Base-by-base conservation (phyloP, 768 basidiomycete genomes). In the Suillus variegatus region DNA sequence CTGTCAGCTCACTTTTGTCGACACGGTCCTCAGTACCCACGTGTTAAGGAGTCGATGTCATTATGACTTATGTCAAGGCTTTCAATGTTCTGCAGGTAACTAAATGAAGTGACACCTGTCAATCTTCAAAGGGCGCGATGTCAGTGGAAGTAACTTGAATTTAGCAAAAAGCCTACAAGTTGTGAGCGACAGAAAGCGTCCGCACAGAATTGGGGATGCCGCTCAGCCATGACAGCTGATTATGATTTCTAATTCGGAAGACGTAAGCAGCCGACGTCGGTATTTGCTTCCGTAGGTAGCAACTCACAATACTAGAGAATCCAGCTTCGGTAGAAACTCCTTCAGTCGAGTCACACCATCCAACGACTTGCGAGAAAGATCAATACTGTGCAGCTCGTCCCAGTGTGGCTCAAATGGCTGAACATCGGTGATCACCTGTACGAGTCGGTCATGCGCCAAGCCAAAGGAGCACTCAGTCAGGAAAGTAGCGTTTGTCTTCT, bases 381-480 rank as follows among this genome's bases (percentile, higher is more conserved):
- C 90, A 69, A 99, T 88, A 32, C 80, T 77, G 64, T 72, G 81
- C 65, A 99, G 78, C 47, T 85, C 82, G 71, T 98, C 96, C 97
- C 97, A 99, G 73, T 93, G 84, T 28, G 96, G 95, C 73, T 95
- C 94, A 76, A 93, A 97, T 22, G 96, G 95, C 73, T 95, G 91
- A 14, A 95, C 88, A 71, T 98, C 95, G 51, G 96, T 98, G 73
- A 99, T 94, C 71, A 93, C 88, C 75, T 93, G 87, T 2, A 99
- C 91, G 6, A 99, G 85, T 54, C 87, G 86, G 74, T 98, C 97
- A 71, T 94, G 93, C n/a, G 95, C 86, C 52, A 98, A 89, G 18
- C 87, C 94, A 74, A 99, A 99, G 49, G 96, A 98, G 74, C 96
- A 98, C 74, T 99, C 96, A 13, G 97, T 99, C 68, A 99, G 81